Evolutionary conservation across 2,329 filamentous ascomycete genomes (phyloP), one percentile per base, ranked within the genome.

Genomic region (Ploettnerulaceae sp.): DNA sequence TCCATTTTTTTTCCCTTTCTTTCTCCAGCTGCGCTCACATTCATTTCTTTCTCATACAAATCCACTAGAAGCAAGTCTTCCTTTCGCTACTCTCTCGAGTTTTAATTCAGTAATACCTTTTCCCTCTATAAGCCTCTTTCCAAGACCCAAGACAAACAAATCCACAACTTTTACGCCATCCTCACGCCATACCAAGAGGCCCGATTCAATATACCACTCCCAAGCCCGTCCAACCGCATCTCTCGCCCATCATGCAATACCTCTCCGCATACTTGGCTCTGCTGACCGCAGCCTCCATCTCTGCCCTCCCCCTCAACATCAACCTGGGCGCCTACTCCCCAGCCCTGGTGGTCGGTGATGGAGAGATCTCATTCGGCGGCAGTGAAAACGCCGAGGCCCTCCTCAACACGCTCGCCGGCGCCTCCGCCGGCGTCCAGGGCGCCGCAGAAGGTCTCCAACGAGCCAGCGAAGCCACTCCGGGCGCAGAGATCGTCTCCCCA

Each of bases 311-410:
- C 14, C 67, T 73, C 44, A 74, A 73, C 67, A 73, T 74, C 67
- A 74, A 74, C 63, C 64, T 74, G 43, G 71, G 71, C 33, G 71
- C 71, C 29, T 74, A 72, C 59, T 74, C 71, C 36, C 71, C 71
- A 33, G 71, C 71, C 52, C 55, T 73, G 64, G 71, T 74, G 63
- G 71, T 74, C 64, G 71, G 71, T 70, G 71, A 74, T 66, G 71
- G 71, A 62, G 71, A 71, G 60, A 73, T 74, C 48, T 70, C 69
- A 32, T 69, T 74, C 43, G 69, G 66, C 47, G 66, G 63, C 3
- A 66, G 61, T 34, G 64, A 65, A 58, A 61, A 60, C 46, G 69
- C 66, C 12, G 65, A 63, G 33, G 59, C 64, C 42, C 55, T 72
- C 51, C 67, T 73, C 61, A 63, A 67, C 26, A 68, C 69, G 6